Evolutionary conservation across 2,329 filamentous ascomycete species (phyloP).

Genomic region (Phaeosphaeria sp.): DNA sequence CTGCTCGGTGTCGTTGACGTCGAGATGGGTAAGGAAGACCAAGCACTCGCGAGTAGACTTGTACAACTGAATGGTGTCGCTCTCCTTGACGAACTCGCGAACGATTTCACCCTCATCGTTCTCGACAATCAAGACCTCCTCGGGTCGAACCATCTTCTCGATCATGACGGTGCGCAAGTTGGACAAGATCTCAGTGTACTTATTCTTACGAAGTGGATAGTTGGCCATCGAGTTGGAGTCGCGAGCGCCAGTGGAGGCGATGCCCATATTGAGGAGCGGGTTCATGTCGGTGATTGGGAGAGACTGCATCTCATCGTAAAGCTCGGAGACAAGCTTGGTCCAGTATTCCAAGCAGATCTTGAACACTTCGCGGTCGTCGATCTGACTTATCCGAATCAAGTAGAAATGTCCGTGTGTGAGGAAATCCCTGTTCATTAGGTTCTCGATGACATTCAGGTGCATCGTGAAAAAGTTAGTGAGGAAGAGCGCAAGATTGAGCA

Average conservation of each 20-base stretch:
- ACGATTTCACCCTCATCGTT: conserved; percentile 99
- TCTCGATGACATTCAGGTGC: conserved; percentile 93
- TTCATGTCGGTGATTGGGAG: conserved; percentile 93
- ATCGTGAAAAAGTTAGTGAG: conserved; percentile 96
- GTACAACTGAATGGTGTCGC: conserved; percentile 98
- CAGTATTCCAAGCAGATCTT: conserved; percentile 99
- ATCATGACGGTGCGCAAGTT: conserved; percentile 98
- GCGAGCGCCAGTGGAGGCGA: conserved; percentile 80
- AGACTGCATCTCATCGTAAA: conserved; percentile 99
- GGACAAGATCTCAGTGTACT: conserved; percentile 92
- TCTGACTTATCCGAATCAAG: conserved; percentile 96
- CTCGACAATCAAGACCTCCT: conserved; percentile 98
- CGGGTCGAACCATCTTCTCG: conserved; percentile 98
- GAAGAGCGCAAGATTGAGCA: conserved; percentile 95
- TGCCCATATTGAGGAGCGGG: conserved; percentile 81
- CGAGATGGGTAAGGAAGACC: conserved; percentile 95
- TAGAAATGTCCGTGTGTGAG: conserved; percentile 97
- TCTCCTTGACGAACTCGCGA: conserved; percentile 98
- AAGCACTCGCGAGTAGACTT: conserved; percentile 98
- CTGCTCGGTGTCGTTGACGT: conserved; percentile 95
- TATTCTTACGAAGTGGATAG: conserved; percentile 95
- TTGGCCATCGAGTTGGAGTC: conserved; percentile 85
- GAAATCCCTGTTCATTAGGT: conserved; percentile 92
- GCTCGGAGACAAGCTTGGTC: conserved; percentile 96
- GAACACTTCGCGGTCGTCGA: conserved; percentile 98